phyloP scores from a whole-genome alignment of 2,329 filamentous ascomycete species.

The Aspergillus piperis region DNA sequence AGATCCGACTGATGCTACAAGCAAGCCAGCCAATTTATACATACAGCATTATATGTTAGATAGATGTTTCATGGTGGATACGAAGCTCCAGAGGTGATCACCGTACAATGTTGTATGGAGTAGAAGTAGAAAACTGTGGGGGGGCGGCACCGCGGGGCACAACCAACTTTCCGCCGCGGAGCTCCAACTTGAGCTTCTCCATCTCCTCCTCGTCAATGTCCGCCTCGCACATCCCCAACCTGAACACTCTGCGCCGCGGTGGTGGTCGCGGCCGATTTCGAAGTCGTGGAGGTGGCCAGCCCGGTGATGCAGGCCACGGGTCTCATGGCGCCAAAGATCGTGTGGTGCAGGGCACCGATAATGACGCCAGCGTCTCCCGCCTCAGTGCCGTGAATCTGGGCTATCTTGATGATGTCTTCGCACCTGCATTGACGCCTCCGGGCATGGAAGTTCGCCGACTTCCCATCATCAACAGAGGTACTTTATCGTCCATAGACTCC shows the following conservation, averaged over 20 bases:
- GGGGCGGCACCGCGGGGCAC: slow-evolving; percentile 4
- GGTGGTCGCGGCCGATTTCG: slow-evolving; percentile 52
- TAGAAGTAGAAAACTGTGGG: too few species aligned
- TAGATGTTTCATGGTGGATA: too few species aligned
- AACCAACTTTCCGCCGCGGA: slow-evolving; percentile 19
- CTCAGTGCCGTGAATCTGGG: slow-evolving; percentile 84
- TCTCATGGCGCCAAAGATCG: slow-evolving; percentile 59
- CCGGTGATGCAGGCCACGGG: slow-evolving; percentile 27
- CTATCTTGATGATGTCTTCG: slow-evolving; percentile 82
- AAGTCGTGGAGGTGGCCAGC: slow-evolving; percentile 40
- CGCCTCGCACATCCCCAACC: slow-evolving; percentile 74
- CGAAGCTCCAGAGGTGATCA: too few species aligned
- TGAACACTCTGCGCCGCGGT: slow-evolving; percentile 61
- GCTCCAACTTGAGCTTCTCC: slow-evolving; percentile 18
- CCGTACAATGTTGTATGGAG: too few species aligned
- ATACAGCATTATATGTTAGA: too few species aligned
- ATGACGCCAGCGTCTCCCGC: slow-evolving; percentile 84
- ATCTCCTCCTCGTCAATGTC: slow-evolving; percentile 57
- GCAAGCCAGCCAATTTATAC: too few species aligned
- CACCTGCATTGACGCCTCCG: slow-evolving; percentile 64
- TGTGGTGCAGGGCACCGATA: slow-evolving; percentile 84
- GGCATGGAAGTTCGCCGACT: slow-evolving; percentile 61
- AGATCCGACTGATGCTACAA: too few species aligned
- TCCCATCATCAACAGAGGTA: slow-evolving; percentile 93
- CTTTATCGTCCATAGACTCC: too few species aligned